A percentile compares a stretch with the other conserved stretches of the same genome.
phyloP scores from a whole-genome alignment of 2,329 filamentous ascomycete genomes.

The Colletotrichum cereale region DNA sequence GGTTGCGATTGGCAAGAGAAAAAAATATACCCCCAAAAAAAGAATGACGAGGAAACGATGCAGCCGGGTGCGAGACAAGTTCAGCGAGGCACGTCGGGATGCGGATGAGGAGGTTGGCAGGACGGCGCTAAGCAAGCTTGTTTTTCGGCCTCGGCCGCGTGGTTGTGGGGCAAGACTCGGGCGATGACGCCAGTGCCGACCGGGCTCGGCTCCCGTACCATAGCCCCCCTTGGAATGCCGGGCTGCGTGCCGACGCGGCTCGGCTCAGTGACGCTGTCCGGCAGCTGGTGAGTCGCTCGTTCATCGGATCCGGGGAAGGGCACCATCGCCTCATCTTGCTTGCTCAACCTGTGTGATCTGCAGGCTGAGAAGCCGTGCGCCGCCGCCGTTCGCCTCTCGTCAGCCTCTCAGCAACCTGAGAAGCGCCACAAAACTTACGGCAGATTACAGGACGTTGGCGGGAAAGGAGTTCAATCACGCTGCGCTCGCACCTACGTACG shows the following conservation, averaged over 20 bases:
- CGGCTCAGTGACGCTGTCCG: background rate
- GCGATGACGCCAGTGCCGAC: conserved; percentile 11
- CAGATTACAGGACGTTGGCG: background rate
- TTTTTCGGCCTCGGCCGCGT: conserved; percentile 36
- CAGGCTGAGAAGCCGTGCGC: conserved; percentile 23
- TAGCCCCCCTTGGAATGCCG: background rate
- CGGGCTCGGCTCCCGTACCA: conserved; percentile 22
- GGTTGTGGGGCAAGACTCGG: conserved; percentile 19
- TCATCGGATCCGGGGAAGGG: background rate
- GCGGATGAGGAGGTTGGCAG: conserved; percentile 26
- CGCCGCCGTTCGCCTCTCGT: background rate
- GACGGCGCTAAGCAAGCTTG: conserved; percentile 39
- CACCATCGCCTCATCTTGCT: background rate
- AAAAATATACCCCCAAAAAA: too few species aligned
- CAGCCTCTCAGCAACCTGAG: background rate
- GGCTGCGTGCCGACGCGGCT: background rate
- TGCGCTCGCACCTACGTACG: background rate
- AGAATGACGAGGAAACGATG: conserved; percentile 6
- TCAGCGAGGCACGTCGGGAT: background rate
- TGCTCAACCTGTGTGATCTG: background rate
- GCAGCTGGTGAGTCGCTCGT: background rate
- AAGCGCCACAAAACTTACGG: background rate
- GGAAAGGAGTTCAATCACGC: background rate
- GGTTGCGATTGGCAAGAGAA: background rate
- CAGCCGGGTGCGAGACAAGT: conserved; percentile 8